phyloP scores from a whole-genome alignment of 2,329 filamentous ascomycete species.

The Ustulina deusta region DNA sequence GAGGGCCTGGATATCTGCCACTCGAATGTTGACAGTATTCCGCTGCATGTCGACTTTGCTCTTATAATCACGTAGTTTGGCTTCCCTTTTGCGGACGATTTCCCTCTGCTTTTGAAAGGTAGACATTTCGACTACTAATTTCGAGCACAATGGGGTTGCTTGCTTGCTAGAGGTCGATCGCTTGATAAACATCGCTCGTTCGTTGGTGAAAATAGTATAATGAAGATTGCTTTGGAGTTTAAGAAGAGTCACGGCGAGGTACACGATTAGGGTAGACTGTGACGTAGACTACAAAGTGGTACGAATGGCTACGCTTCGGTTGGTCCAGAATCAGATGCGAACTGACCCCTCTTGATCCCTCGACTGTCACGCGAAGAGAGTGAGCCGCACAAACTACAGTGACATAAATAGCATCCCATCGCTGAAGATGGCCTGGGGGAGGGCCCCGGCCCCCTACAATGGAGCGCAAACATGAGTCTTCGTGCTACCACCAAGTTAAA shows the following conservation, averaged over 20 bases:
- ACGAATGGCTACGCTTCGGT: background rate
- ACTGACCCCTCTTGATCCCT: background rate
- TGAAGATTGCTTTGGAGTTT: background rate
- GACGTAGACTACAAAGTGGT: conserved; percentile 9
- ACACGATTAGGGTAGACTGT: background rate
- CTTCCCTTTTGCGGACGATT: background rate
- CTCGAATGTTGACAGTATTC: background rate
- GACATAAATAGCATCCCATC: background rate
- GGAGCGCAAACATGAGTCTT: background rate
- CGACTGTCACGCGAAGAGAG: background rate
- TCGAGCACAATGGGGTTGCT: background rate
- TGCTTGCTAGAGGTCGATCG: background rate
- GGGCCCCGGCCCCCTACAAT: background rate
- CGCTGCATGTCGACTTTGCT: background rate
- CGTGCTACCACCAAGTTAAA: background rate
- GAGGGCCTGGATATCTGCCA: background rate
- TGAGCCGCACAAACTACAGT: background rate
- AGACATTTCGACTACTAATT: background rate
- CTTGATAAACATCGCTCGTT: background rate
- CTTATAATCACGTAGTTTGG: background rate
- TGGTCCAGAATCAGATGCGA: background rate
- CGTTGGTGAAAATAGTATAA: background rate
- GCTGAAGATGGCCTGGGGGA: background rate
- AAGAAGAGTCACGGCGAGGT: background rate
- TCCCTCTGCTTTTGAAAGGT: background rate